Conservation (phyloP, 768 basidiomycete species). For the Thelephora aurantiotincta region DNA sequence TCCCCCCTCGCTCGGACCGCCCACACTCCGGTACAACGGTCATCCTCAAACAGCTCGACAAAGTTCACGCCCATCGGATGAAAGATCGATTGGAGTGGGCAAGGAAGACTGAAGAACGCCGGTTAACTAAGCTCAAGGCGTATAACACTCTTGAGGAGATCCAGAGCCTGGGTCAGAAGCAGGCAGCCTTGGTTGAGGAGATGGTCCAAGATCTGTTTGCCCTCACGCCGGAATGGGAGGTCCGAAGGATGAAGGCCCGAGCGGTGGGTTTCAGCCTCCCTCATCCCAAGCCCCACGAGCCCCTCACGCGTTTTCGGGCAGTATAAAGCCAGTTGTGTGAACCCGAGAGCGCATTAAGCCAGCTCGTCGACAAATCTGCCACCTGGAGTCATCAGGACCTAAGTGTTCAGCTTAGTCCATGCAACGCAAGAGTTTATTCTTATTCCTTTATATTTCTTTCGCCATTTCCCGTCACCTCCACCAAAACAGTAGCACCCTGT, state of each 20-base stretch:
- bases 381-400: too few species aligned
- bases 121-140: background rate
- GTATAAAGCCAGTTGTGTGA: too few species aligned
- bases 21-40: conserved; percentile 6
- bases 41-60: conserved; percentile 16
- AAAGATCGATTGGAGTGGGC: conserved; percentile 44
- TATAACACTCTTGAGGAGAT: background rate
- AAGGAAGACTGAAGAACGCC: background rate
- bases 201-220: background rate
- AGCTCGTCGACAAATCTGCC: too few species aligned
- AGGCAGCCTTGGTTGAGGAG: background rate
- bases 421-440: too few species aligned
- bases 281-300: background rate
- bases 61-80: conserved; percentile 27
- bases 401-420: too few species aligned
- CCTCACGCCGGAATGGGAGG: background rate
- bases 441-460: too few species aligned
- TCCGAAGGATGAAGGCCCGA: background rate
- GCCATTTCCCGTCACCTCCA: too few species aligned
- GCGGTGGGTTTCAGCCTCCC: background rate
- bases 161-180: background rate
- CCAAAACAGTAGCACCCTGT: too few species aligned
- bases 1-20: too few species aligned
- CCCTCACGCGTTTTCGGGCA: too few species aligned
- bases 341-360: too few species aligned